These are phyloP conservation scores for Populus trichocarpa DNA, from an alignment of 441 rosid genomes.

Conservation along the genomic window DNA sequence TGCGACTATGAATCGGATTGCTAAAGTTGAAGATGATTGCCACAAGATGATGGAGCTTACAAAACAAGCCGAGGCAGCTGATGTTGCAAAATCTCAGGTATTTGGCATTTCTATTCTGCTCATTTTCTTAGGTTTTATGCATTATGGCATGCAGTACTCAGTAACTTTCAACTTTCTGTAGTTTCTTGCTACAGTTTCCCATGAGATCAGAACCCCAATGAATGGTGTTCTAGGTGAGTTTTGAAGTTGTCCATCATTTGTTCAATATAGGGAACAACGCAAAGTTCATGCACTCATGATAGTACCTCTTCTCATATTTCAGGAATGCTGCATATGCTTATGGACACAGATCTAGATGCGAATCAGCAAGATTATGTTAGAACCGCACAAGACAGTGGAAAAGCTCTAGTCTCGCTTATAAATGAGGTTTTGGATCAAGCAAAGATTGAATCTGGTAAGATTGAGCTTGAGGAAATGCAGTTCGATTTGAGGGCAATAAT, in stretches of 20 bases:
- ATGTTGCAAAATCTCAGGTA: constrained; percentile 95
- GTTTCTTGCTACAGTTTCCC: constrained; percentile 98
- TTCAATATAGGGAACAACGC: not conserved
- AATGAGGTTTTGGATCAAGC: constrained; percentile 97
- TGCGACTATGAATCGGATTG: constrained; percentile 73
- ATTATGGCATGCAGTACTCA: constrained; percentile 10
- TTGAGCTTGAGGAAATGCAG: constrained; percentile 83
- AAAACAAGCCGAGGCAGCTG: constrained; percentile 84
- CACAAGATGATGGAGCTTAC: constrained; percentile 69
- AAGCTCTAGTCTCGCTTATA: constrained; percentile 81
- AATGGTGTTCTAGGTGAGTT: constrained; percentile 93
- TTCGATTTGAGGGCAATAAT: constrained; percentile 73
- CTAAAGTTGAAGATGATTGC: constrained; percentile 83
- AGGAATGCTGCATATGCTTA: constrained; percentile 92
- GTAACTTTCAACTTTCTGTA: constrained; percentile 31
- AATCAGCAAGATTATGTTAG: constrained; percentile 86
- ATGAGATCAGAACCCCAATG: constrained; percentile 97
- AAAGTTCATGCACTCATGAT: constrained; percentile 6
- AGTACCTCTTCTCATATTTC: constrained; percentile 13
- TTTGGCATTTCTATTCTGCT: constrained; percentile 11
- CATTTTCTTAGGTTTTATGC: constrained; percentile 2
- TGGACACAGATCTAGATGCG: constrained; percentile 83
- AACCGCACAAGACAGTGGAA: constrained; percentile 92
- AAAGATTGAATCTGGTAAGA: constrained; percentile 90
- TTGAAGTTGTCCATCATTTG: constrained; percentile 6